A percentile compares a stretch with the other conserved stretches of the same genome.
Evolutionary conservation across 345 rosid genomes (phyloP).

Genomic region (Streptanthus diversifolius): DNA sequence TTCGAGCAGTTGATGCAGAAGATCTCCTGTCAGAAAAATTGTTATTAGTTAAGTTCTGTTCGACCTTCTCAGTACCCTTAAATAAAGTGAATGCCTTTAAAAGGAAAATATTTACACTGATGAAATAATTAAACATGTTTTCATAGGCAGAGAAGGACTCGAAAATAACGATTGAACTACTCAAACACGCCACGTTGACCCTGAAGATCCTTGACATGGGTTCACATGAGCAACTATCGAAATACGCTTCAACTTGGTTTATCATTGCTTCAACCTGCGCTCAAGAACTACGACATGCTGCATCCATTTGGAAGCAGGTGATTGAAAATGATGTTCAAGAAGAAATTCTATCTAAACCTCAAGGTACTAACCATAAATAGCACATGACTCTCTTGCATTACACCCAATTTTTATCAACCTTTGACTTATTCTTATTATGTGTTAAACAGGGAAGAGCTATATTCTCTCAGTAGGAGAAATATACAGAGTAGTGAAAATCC

Average conservation of each 20-base stretch:
- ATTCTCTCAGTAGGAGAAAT: slow-evolving; percentile 74
- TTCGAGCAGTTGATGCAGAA: slow-evolving; percentile 59
- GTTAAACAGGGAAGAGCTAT: slow-evolving; percentile 55
- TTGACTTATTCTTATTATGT: background rate
- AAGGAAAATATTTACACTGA: background rate
- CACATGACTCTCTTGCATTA: background rate
- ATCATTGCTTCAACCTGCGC: slow-evolving; percentile 56
- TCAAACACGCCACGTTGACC: slow-evolving; percentile 44
- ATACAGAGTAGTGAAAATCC: slow-evolving; percentile 65
- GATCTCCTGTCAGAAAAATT: slow-evolving; percentile 55
- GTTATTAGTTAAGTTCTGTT: slow-evolving; percentile 42
- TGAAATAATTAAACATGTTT: slow-evolving; percentile 19
- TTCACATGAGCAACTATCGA: slow-evolving; percentile 50
- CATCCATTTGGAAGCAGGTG: slow-evolving; percentile 67
- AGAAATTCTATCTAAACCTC: slow-evolving; percentile 47
- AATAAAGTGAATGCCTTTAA: background rate
- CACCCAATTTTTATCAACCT: background rate
- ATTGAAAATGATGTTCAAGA: slow-evolving; percentile 42
- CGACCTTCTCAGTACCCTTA: background rate
- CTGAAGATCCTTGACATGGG: slow-evolving; percentile 57
- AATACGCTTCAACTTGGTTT: slow-evolving; percentile 63
- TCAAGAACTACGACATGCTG: slow-evolving; percentile 73
- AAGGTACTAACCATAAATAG: slow-evolving; percentile 42
- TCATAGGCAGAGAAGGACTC: slow-evolving; percentile 64
- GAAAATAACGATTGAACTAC: slow-evolving; percentile 52